Evolutionary conservation across 345 rosid genomes (phyloP), one percentile per base, ranked within the genome.

Genomic region (Barbarea vulgaris): DNA sequence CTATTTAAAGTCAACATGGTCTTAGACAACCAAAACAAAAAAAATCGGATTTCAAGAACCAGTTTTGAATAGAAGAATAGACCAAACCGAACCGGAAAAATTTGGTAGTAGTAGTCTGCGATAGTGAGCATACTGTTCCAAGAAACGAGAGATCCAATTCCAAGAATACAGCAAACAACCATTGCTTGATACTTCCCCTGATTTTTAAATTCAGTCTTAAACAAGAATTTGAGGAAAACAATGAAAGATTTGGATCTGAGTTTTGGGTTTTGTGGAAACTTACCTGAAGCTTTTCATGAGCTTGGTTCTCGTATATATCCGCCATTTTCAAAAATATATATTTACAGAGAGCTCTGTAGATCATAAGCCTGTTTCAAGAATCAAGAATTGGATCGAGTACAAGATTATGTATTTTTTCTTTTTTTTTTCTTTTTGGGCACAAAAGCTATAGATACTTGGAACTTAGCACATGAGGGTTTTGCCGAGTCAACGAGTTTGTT

Each of bases 101-200:
- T 42, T n/a, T 77, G 68, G 66, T 78, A 87, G 78, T 90, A 92
- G 80, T 95, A 95, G 73, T 95, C 99, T 79, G 83, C 94, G 1
- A 90, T 87, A 3, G 91, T 92, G 21, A 90, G 77, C 91, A 95
- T 80, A 73, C 96, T 90, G 72, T 83, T 88, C 99, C 98, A 95
- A 15, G 96, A 66, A 12, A 89, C 75, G 10, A 89, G 90, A 17
- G 93, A 79, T 39, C 98, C 99, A 6, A 89, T 24, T 44, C 99
- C 98, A 39, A 90, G 91, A 75, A 89, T 37, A 86, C 93, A 89
- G 44, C 97, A 93, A 31, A 91, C 82, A 0, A 81, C 58, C 60
- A 84, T 63, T 30, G 96, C 96, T 70, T 81, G 74, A 60, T 10
- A 70, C 69, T 84, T 93, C 52, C 97, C 99, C 96, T 90, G 86